A percentile compares a stretch with the other conserved stretches of the same genome.
Conservation (phyloP, 2,329 filamentous ascomycete genomes). For the Penicillium sclerotiorum region DNA sequence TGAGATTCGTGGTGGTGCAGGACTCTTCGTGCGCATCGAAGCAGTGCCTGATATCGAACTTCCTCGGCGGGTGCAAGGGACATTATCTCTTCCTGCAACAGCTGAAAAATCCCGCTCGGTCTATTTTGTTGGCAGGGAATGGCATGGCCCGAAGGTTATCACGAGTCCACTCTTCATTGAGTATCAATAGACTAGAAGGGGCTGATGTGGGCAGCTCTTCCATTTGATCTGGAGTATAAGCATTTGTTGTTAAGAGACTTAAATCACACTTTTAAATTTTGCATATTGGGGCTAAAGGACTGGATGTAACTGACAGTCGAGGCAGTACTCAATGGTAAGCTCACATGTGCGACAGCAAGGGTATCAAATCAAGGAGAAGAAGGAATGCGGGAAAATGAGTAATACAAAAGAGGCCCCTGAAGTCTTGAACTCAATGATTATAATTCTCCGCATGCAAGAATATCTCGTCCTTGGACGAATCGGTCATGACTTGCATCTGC, state of each 20-base stretch:
- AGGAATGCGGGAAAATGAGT: background rate
- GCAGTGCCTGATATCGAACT: conserved; percentile 10
- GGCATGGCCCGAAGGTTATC: conserved; percentile 13
- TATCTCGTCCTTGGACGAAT: conserved; percentile 80
- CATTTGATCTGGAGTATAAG: too few relatives aligned
- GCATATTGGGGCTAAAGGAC: too few relatives aligned
- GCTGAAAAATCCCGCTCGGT: conserved; percentile 1
- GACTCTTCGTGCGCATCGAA: conserved; percentile 13
- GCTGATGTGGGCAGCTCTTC: too few relatives aligned
- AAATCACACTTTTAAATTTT: too few relatives aligned
- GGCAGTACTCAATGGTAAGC: too few relatives aligned
- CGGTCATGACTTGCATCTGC: conserved; percentile 80
- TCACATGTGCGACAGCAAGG: conserved; percentile 18
- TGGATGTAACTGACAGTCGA: too few relatives aligned
- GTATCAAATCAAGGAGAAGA: conserved; percentile 20
- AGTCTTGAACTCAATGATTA: conserved; percentile 64
- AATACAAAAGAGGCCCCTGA: conserved; percentile 1
- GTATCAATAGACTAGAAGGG: too few relatives aligned
- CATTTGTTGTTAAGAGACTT: too few relatives aligned
- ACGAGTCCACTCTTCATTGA: conserved; percentile 17
- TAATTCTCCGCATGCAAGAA: conserved; percentile 96
- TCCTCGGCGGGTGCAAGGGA: conserved; percentile 8
- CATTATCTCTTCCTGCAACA: background rate
- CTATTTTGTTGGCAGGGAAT: conserved; percentile 18
- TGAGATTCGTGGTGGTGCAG: conserved; percentile 12